These are phyloP conservation scores for Termitomyces sp. DNA, from an alignment of 768 basidiomycete species.

Conservation along the genomic window DNA sequence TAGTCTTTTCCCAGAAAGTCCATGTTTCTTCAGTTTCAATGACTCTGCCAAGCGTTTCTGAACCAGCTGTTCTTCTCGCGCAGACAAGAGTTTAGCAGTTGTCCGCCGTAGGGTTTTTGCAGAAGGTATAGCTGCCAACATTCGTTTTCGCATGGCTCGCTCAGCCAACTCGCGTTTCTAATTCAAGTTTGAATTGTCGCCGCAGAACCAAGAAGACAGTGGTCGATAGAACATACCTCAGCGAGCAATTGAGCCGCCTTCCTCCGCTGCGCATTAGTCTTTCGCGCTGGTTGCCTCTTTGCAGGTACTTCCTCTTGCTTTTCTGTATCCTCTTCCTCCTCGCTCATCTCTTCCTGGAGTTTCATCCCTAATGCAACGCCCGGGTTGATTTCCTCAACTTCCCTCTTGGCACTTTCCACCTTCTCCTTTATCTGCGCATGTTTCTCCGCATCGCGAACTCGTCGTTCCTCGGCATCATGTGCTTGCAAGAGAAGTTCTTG, in stretches of 20 bases:
- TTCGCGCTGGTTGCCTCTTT: conserved; percentile 38
- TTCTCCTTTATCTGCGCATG: conserved; percentile 47
- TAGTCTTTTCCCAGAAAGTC: conserved; percentile 67
- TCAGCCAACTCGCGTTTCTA: conserved; percentile 65
- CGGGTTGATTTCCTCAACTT: conserved; percentile 13
- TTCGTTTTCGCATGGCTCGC: conserved; percentile 51
- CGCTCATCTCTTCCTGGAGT: conserved; percentile 33
- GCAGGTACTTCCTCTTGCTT: conserved; percentile 21
- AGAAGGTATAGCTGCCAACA: conserved; percentile 52
- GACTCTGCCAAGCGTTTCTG: conserved; percentile 36
- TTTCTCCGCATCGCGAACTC: conserved; percentile 46
- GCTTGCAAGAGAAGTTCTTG: conserved; percentile 65
- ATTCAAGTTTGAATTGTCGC: not conserved
- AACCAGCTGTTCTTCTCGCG: conserved; percentile 36
- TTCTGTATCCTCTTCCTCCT: conserved; percentile 26
- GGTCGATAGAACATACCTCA: conserved; percentile 40
- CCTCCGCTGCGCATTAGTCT: conserved; percentile 47
- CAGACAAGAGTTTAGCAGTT: conserved; percentile 26
- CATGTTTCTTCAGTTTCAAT: conserved; percentile 48
- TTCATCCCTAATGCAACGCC: conserved; percentile 7
- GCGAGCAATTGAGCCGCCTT: conserved; percentile 59
- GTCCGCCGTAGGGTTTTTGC: conserved; percentile 46
- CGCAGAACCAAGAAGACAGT: not conserved
- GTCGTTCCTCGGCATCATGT: conserved; percentile 56
- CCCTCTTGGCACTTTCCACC: conserved; percentile 42